Evolutionary conservation across 345 rosid genomes (phyloP).

Genomic region (Punica granatum): DNA sequence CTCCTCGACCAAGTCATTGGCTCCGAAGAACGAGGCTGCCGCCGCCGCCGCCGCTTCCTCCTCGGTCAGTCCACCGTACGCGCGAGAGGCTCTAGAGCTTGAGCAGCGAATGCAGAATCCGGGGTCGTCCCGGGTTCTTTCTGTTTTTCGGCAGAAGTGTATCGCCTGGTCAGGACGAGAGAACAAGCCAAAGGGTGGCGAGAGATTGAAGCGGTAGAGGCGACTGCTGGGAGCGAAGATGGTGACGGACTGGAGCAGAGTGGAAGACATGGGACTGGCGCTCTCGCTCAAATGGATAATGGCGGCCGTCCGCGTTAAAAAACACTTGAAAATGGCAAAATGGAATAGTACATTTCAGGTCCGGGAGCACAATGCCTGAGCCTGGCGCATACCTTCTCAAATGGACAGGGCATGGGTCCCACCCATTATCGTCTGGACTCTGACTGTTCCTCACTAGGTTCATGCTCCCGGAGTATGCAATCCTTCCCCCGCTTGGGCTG

Average conservation of each 20-base stretch:
- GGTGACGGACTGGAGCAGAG: neutral
- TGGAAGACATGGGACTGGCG: constrained; percentile 1
- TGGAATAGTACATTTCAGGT: no score
- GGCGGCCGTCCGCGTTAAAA: neutral
- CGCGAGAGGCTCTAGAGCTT: constrained; percentile 27
- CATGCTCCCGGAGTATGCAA: no score
- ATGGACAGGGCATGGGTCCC: no score
- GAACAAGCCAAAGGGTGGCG: constrained; percentile 1
- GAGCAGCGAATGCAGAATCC: constrained; percentile 6
- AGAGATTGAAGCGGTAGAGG: constrained; percentile 3
- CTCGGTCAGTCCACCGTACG: constrained; percentile 26
- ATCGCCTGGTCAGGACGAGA: neutral
- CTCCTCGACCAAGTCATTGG: constrained; percentile 18
- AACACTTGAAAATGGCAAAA: no score
- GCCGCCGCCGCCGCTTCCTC: constrained; percentile 22
- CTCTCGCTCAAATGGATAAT: neutral
- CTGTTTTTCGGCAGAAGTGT: constrained; percentile 16
- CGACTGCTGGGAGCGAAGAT: neutral
- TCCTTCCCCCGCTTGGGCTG: no score
- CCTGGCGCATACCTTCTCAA: no score
- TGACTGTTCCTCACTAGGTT: no score
- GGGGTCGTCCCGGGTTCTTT: constrained; percentile 9
- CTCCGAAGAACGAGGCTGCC: constrained; percentile 28
- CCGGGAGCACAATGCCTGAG: no score
- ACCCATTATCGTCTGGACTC: no score